Conservation (phyloP, 768 basidiomycete genomes). For the Lactifluus subvellereus region DNA sequence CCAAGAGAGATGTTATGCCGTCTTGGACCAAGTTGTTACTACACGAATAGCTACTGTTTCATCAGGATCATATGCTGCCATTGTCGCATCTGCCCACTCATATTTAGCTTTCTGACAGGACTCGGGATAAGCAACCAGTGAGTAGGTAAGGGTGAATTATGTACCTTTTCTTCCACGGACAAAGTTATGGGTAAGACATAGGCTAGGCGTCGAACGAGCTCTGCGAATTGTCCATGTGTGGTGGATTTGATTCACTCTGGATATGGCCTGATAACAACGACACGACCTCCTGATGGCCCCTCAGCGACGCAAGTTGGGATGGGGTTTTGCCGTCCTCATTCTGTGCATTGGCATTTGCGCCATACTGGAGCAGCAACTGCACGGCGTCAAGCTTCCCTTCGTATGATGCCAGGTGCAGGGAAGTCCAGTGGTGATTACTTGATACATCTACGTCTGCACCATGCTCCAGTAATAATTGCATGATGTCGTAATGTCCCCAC, state of each 20-base stretch:
- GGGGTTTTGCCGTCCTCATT: too few species aligned
- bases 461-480: too few species aligned
- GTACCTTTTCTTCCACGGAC: conserved; percentile 56
- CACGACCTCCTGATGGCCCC: too few species aligned
- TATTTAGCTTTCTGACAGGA: conserved; percentile 30
- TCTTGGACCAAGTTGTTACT: conserved; percentile 44
- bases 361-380: too few species aligned
- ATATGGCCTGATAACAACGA: too few species aligned
- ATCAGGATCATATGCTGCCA: conserved; percentile 25
- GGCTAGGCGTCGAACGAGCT: conserved; percentile 39
- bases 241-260: not conserved
- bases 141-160: conserved; percentile 19
- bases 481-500: too few species aligned
- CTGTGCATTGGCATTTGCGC: too few species aligned
- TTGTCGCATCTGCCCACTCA: conserved; percentile 34
- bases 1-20: conserved; percentile 35
- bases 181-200: conserved; percentile 37
- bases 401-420: too few species aligned
- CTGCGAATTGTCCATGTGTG: conserved; percentile 23
- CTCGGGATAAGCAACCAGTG: not conserved
- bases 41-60: conserved; percentile 27
- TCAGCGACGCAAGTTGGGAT: too few species aligned
- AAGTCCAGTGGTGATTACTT: too few species aligned
- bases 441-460: too few species aligned
- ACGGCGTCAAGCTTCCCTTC: too few species aligned